Conservation (phyloP, 306 rosid species). For the Abrus precatorius region DNA sequence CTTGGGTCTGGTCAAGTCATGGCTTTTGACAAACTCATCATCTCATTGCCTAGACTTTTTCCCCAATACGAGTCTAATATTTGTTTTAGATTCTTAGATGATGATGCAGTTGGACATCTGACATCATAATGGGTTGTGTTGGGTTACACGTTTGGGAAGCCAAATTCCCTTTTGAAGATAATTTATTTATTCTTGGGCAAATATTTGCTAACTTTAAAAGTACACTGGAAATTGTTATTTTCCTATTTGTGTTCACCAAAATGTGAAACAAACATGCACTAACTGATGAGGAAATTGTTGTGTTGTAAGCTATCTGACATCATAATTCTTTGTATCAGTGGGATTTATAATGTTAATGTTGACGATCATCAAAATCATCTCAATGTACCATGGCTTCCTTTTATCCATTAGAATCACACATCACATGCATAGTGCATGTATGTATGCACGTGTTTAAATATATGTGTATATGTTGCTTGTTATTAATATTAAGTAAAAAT, state of each 20-base stretch:
- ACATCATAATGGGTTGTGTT: conserved; percentile 1
- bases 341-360: conserved; percentile 34
- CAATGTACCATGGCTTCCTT: not conserved
- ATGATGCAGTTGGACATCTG: conserved; percentile 28
- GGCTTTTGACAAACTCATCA: conserved; percentile 24
- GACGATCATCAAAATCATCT: not conserved
- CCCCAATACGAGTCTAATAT: conserved; percentile 33
- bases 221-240: conserved; percentile 19
- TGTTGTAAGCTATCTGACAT: conserved; percentile 38
- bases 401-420: not conserved
- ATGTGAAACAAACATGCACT: conserved; percentile 39
- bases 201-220: conserved; percentile 6
- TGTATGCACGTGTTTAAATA: too few species aligned
- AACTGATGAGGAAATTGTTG: conserved; percentile 41
- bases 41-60: conserved; percentile 31
- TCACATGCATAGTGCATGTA: not conserved
- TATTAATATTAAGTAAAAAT: too few species aligned
- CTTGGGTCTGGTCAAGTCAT: conserved; percentile 13
- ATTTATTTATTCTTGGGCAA: not conserved
- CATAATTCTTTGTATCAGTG: conserved; percentile 46
- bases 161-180: not conserved
- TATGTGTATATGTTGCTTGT: too few species aligned
- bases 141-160: not conserved
- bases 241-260: conserved; percentile 32
- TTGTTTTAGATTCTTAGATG: conserved; percentile 36